Conservation (phyloP, 768 basidiomycete species). For the Naematelia encephala region DNA sequence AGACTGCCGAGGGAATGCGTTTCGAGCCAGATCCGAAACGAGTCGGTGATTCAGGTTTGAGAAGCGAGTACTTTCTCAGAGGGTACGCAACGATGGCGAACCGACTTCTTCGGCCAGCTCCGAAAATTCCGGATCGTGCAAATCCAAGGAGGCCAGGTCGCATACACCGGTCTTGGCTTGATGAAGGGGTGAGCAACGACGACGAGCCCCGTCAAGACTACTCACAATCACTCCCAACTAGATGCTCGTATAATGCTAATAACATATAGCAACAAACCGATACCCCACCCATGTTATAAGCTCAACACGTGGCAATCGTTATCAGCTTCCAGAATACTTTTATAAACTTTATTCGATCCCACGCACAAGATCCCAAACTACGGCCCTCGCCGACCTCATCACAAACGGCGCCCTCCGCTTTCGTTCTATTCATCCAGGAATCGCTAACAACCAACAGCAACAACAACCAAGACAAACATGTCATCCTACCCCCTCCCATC, state of each 20-base stretch:
- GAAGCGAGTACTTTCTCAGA: too few species aligned
- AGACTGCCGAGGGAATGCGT: neutral
- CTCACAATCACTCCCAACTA: too few species aligned
- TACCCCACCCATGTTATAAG: too few species aligned
- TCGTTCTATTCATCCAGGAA: neutral
- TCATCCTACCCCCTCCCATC: neutral
- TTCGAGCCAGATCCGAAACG: neutral
- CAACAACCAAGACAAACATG: neutral
- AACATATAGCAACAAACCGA: too few species aligned
- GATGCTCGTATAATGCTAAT: too few species aligned
- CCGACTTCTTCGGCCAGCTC: neutral
- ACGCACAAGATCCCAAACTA: too few species aligned
- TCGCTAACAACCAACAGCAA: neutral
- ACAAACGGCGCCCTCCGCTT: neutral
- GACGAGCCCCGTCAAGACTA: too few species aligned
- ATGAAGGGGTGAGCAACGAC: constrained; percentile 13
- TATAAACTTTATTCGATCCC: too few species aligned
- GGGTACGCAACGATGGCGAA: too few species aligned
- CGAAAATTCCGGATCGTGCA: neutral
- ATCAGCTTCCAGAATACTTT: too few species aligned
- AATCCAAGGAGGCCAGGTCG: neutral
- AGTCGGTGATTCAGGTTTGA: too few species aligned
- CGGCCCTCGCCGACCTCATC: neutral
- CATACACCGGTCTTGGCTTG: neutral
- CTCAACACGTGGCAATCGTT: constrained; percentile 53